These are phyloP conservation scores for Bonia amplexicaulis DNA, from an alignment of 176 grass and related monocot genomes.

Conservation along the genomic window DNA sequence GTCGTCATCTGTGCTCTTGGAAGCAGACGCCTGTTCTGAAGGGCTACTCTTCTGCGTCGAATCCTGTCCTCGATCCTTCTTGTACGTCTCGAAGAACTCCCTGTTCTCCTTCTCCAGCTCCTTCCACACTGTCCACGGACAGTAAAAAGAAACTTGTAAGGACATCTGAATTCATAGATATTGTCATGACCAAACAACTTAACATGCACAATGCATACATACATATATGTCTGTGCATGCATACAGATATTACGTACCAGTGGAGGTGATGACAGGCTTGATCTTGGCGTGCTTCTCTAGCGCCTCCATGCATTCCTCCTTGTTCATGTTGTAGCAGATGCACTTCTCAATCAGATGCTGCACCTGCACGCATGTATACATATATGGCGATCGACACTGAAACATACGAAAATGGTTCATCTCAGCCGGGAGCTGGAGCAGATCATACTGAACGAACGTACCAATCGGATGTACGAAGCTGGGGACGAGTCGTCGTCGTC, in stretches of 20 bases:
- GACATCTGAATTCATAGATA: neutral
- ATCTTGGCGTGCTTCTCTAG: slow-evolving; percentile 72
- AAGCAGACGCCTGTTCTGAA: neutral
- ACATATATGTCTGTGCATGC: neutral
- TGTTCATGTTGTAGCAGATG: slow-evolving; percentile 61
- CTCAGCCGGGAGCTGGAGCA: neutral
- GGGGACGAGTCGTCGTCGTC: slow-evolving; percentile 40
- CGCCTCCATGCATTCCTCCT: slow-evolving; percentile 63
- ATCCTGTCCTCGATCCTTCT: slow-evolving; percentile 32
- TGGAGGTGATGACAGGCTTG: slow-evolving; percentile 58
- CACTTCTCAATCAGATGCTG: slow-evolving; percentile 87
- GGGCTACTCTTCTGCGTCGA: slow-evolving; percentile 8
- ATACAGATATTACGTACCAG: slow-evolving; percentile 24
- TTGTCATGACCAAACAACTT: neutral
- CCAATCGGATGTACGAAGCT: slow-evolving; percentile 69
- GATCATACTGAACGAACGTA: neutral
- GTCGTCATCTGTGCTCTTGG: slow-evolving; percentile 22
- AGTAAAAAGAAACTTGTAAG: neutral
- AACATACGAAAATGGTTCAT: neutral
- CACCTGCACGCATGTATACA: slow-evolving; percentile 33
- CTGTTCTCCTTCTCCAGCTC: slow-evolving; percentile 88
- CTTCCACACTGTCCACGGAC: slow-evolving; percentile 52
- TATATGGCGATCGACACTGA: neutral
- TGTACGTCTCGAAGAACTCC: slow-evolving; percentile 75
- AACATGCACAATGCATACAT: neutral